phyloP scores from a whole-genome alignment of 2,329 filamentous ascomycete species.

The Fusarium anguioides region DNA sequence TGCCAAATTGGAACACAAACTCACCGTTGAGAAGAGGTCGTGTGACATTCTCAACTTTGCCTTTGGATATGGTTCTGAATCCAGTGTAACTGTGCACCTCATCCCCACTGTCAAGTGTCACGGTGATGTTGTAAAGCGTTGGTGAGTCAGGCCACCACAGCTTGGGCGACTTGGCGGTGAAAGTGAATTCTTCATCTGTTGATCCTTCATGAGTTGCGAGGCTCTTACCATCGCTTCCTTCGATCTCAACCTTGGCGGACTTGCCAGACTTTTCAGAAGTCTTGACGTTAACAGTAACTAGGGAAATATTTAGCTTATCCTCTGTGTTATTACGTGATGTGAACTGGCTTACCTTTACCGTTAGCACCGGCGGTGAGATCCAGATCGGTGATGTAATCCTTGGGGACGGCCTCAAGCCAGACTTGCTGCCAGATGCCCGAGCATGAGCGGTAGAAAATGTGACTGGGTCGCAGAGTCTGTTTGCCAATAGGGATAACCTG shows the following conservation, averaged over 20 bases:
- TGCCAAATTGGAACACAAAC: slow-evolving; percentile 74
- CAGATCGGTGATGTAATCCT: slow-evolving; percentile 66
- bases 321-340: not conserved
- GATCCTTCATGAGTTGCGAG: slow-evolving; percentile 30
- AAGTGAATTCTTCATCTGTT: slow-evolving; percentile 63
- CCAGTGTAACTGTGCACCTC: slow-evolving; percentile 73
- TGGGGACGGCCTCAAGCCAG: slow-evolving; percentile 74
- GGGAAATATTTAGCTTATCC: not conserved
- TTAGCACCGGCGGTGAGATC: slow-evolving; percentile 65
- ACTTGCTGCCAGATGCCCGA: slow-evolving; percentile 81
- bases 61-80: slow-evolving; percentile 72
- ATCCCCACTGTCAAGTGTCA: slow-evolving; percentile 62
- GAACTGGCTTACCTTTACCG: not conserved
- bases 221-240: not conserved
- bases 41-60: slow-evolving; percentile 66
- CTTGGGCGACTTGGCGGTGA: slow-evolving; percentile 64
- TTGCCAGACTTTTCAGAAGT: not conserved
- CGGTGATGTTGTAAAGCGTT: slow-evolving; percentile 71
- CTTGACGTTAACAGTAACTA: slow-evolving; percentile 14
- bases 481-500: slow-evolving; percentile 74
- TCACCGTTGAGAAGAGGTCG: slow-evolving; percentile 75
- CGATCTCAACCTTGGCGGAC: not conserved
- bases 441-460: slow-evolving; percentile 79
- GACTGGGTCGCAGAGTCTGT: slow-evolving; percentile 65
- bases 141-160: slow-evolving; percentile 74